These are phyloP conservation scores for Ulota crispa DNA, from an alignment of 225 moss, liverwort and hornwort species.

Conservation along the genomic window DNA sequence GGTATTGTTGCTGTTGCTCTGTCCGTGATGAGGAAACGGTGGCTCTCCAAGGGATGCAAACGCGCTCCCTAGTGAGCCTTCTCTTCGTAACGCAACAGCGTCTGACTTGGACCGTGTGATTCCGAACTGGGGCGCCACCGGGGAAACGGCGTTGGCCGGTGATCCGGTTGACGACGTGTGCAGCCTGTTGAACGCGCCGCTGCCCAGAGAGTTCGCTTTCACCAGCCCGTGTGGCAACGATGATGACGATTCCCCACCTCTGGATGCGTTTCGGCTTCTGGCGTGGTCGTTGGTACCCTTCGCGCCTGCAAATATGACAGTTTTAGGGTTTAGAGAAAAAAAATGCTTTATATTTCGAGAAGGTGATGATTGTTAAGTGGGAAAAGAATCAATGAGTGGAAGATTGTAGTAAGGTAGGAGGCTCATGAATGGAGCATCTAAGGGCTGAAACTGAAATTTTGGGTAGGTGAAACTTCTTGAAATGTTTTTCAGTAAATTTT, in stretches of 20 bases:
- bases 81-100: conserved; percentile 41
- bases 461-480: no score
- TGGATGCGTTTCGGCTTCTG: conserved; percentile 34
- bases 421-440: no score
- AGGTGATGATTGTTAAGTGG: no score
- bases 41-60: conserved; percentile 53
- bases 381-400: no score
- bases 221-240: conserved; percentile 21
- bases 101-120: conserved; percentile 59
- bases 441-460: no score
- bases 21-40: conserved; percentile 14
- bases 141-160: conserved; percentile 19
- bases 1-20: conserved; percentile 3
- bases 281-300: conserved; percentile 38
- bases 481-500: no score
- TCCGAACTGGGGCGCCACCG: conserved; percentile 49
- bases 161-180: conserved; percentile 17
- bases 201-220: conserved; percentile 47
- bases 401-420: no score
- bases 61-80: conserved; percentile 51
- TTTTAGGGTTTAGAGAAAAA: no score
- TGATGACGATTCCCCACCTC: conserved; percentile 17
- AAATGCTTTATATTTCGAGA: no score
- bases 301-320: conserved; percentile 20
- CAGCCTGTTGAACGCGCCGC: conserved; percentile 55